Evolutionary conservation across 2,329 filamentous ascomycete species (phyloP), one percentile per base, ranked within the genome.

Genomic region (Rutstroemia sp.): DNA sequence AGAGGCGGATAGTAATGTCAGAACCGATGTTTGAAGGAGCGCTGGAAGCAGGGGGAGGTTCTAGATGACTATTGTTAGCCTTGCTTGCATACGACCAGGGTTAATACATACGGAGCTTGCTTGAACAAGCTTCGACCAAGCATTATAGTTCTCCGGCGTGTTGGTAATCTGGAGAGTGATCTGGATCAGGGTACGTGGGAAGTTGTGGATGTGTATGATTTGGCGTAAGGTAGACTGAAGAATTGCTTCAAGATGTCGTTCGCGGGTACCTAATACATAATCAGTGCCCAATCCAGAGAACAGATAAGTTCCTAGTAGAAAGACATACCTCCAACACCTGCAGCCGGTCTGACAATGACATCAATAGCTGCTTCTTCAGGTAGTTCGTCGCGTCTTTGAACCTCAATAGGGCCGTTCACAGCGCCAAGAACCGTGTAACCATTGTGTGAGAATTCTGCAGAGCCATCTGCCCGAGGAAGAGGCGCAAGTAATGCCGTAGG

Each of bases 341-440:
- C 84, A 38, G 88, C 86, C 49, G 92, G 92, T 70, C 94, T 84
- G 62, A 99, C 82, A 69, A 92, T 84, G 57, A 99, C 89, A 72
- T 97, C 94, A 62, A 99, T 78, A 50, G 87, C 83, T 27, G 92
- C 90, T 75, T 96, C 91, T 72, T 95, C 92, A 7, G 94, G 88
- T 63, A 94, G 83, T 71, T 97, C 90, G 69, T 99, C 92, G 66
- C 89, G 84, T 66, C 92, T 83, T 64, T 85, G 84, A 16, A 92
- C 89, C 75, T 99, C 94, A 63, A 97, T 83, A 16, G 94, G 94
- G 0, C 92, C 94, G 72, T 96, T 97, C 63, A 95, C 90, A 14
- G 89, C 86, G 56, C 87, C 88, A 54, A 95, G 82, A 61, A 97
- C 81, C 46, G 85, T 86, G 72, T 91, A 95, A 49, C 90, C 88